phyloP scores from a whole-genome alignment of 768 basidiomycete genomes.

The Boletus edulis region DNA sequence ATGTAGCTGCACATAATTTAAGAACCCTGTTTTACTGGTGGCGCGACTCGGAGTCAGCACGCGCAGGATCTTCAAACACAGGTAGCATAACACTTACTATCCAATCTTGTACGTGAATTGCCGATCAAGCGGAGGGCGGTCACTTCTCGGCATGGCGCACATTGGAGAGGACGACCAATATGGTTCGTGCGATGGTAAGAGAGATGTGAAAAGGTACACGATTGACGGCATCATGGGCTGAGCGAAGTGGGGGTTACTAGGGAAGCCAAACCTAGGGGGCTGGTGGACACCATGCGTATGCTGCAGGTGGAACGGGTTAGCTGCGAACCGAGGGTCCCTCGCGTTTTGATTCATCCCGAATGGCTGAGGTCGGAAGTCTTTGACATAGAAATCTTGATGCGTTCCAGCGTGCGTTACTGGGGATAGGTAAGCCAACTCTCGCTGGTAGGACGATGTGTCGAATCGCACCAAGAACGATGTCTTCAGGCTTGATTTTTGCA shows the following conservation, averaged over 20 bases:
- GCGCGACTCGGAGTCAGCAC: slow-evolving; percentile 8
- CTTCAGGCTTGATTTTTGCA: slow-evolving; percentile 37
- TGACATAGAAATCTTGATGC: slow-evolving; percentile 40
- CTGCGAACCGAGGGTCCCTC: slow-evolving; percentile 1
- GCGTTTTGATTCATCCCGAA: slow-evolving; percentile 13
- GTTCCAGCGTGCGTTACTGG: slow-evolving; percentile 42
- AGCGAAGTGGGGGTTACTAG: slow-evolving; percentile 11
- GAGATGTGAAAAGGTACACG: slow-evolving; percentile 43
- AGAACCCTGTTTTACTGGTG: slow-evolving; percentile 34
- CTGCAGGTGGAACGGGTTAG: slow-evolving; percentile 10
- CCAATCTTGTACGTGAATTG: slow-evolving; percentile 30
- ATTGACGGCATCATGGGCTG: slow-evolving; percentile 36
- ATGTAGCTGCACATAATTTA: slow-evolving; percentile 39
- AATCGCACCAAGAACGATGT: slow-evolving; percentile 41
- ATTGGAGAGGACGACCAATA: slow-evolving; percentile 40
- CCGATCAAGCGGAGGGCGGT: slow-evolving; percentile 18
- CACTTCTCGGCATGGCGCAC: slow-evolving; percentile 17
- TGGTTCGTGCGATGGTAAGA: slow-evolving; percentile 31
- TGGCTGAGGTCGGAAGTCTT: slow-evolving; percentile 30
- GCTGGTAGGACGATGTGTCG: not conserved
- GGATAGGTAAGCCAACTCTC: not conserved
- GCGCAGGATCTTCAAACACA: not conserved
- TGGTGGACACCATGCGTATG: slow-evolving; percentile 17
- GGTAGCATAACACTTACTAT: slow-evolving; percentile 22
- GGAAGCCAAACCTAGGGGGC: slow-evolving; percentile 11